Evolutionary conservation across 129 eudicot genomes (phyloP).

Genomic region (Flaveria bidentis): DNA sequence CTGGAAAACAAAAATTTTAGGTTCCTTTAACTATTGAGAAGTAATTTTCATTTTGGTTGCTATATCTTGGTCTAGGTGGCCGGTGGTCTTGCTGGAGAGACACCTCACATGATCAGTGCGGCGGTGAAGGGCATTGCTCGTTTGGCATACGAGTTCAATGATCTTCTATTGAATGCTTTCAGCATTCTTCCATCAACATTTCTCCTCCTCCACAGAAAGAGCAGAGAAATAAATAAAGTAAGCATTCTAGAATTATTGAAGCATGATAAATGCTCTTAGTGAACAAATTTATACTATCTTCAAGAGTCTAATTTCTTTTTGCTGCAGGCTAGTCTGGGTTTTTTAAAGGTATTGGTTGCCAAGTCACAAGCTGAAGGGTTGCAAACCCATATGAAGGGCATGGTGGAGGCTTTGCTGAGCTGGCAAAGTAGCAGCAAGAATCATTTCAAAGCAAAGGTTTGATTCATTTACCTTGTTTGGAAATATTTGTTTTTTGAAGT

Average conservation of each 20-base stretch:
- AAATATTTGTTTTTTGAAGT: background rate
- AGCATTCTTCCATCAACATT: slow-evolving; percentile 76
- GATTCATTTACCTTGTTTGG: slow-evolving; percentile 7
- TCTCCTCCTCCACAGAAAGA: slow-evolving; percentile 80
- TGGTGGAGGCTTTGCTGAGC: slow-evolving; percentile 81
- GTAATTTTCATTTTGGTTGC: background rate
- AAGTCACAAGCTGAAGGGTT: slow-evolving; percentile 83
- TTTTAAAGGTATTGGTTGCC: slow-evolving; percentile 91
- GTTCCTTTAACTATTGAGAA: background rate
- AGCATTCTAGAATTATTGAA: slow-evolving; percentile 2
- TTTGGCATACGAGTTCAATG: slow-evolving; percentile 90
- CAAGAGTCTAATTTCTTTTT: slow-evolving; percentile 22
- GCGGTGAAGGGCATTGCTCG: slow-evolving; percentile 97
- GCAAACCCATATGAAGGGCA: slow-evolving; percentile 57
- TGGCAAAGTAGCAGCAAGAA: slow-evolving; percentile 84
- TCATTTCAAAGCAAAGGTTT: slow-evolving; percentile 94
- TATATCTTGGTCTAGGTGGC: slow-evolving; percentile 57
- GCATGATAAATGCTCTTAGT: background rate
- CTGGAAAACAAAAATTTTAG: background rate
- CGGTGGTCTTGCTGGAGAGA: slow-evolving; percentile 85
- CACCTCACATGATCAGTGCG: slow-evolving; percentile 98
- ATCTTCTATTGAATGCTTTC: slow-evolving; percentile 78
- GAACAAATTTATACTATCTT: background rate
- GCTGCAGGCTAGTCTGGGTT: slow-evolving; percentile 87
- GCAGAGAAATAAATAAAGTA: slow-evolving; percentile 84